Percentiles rank a stretch among this genome's conserved stretches.
Evolutionary conservation across 108 stramenopile species (phyloP).

Genomic region (Pseudonitzschia multiseries): DNA sequence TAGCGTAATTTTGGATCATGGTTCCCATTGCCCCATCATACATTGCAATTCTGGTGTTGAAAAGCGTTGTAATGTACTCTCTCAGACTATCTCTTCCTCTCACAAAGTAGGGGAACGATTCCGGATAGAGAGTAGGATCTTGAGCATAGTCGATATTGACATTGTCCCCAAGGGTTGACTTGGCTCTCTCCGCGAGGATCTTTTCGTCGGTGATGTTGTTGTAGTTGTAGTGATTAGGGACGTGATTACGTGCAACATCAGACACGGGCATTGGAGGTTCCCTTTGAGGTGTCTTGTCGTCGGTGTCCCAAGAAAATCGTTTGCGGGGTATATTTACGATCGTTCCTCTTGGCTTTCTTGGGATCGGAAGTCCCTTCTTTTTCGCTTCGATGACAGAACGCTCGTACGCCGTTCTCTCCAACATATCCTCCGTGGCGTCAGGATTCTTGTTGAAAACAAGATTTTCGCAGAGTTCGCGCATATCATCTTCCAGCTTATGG

Average conservation of each 20-base stretch:
- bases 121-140: constrained; percentile 58
- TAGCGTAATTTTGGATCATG: constrained; percentile 98
- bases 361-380: no score
- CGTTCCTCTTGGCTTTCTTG: no score
- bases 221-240: constrained; percentile 83
- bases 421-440: no score
- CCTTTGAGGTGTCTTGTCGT: no score
- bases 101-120: constrained; percentile 87
- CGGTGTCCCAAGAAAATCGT: no score
- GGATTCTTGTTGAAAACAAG: no score
- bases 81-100: constrained; percentile 91
- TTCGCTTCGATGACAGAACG: no score
- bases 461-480: no score
- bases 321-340: no score
- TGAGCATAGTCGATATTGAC: constrained; percentile 82
- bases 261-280: constrained; percentile 90
- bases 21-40: constrained; percentile 99
- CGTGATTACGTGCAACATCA: constrained; percentile 80
- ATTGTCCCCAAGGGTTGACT: constrained; percentile 56
- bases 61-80: constrained; percentile 85
- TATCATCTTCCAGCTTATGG: no score
- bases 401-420: no score
- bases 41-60: constrained; percentile 85
- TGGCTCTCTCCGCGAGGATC: constrained; percentile 74
- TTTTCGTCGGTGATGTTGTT: constrained; percentile 70